Evolutionary conservation across 177 flowering plant species (phyloP).

Genomic region (Tripterygium wilfordii): DNA sequence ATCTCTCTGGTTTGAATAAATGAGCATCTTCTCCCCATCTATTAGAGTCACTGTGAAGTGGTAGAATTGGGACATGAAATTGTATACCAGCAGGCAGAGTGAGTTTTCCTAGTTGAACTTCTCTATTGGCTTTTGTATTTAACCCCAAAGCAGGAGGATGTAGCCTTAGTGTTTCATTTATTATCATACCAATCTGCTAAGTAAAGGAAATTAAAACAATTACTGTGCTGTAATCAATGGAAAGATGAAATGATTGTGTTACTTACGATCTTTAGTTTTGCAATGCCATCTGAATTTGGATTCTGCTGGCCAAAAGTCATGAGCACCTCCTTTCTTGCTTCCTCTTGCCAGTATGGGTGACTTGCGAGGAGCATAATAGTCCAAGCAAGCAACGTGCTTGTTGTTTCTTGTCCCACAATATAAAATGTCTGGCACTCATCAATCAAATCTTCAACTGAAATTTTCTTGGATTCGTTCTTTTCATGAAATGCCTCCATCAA

Average conservation of each 20-base stretch:
- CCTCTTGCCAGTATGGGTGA: slow-evolving; percentile 47
- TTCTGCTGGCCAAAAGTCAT: slow-evolving; percentile 19
- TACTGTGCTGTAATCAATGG: too few relatives aligned
- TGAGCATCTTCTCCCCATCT: slow-evolving; percentile 23
- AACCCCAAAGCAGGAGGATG: slow-evolving; percentile 24
- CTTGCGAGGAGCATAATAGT: slow-evolving; percentile 33
- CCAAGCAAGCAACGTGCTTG: slow-evolving; percentile 29
- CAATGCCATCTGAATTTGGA: slow-evolving; percentile 27
- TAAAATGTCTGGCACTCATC: slow-evolving; percentile 54
- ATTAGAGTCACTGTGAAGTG: slow-evolving; percentile 15
- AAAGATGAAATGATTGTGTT: background rate
- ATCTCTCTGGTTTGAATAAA: slow-evolving; percentile 5
- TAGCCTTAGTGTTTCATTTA: slow-evolving; percentile 38
- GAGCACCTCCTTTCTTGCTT: slow-evolving; percentile 42
- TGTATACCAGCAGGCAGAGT: slow-evolving; percentile 9
- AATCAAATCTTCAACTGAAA: slow-evolving; percentile 29
- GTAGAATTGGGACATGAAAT: slow-evolving; percentile 7
- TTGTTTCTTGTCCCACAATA: slow-evolving; percentile 35
- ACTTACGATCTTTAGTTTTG: slow-evolving; percentile 30
- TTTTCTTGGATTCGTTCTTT: slow-evolving; percentile 20
- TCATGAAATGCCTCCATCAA: slow-evolving; percentile 29
- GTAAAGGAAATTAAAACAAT: too few relatives aligned
- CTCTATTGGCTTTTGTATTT: slow-evolving; percentile 6
- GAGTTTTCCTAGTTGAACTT: slow-evolving; percentile 8
- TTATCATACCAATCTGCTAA: slow-evolving; percentile 40